Conservation (phyloP, 78 protist genomes). For the Dictyostelium purpureum region DNA sequence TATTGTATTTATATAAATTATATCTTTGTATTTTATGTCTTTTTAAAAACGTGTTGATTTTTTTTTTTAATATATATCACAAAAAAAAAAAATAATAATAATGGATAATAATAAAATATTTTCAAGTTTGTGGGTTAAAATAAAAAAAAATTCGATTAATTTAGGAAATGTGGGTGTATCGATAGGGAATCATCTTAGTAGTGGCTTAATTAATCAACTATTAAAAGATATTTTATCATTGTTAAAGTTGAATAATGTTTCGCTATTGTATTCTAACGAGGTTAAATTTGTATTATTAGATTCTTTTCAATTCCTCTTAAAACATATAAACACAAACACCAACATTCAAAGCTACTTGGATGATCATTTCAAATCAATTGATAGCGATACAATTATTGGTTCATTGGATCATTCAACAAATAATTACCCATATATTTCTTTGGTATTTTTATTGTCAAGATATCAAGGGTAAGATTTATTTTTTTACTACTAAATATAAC, state of each 20-base stretch:
- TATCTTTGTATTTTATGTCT: no score
- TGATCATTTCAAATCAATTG: background rate
- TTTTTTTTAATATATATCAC: no score
- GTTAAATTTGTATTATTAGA: background rate
- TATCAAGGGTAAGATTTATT: background rate
- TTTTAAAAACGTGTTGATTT: no score
- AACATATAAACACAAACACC: background rate
- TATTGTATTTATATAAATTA: no score
- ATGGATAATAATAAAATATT: conserved; percentile 5
- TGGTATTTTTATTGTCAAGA: background rate
- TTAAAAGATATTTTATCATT: background rate
- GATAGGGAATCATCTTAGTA: background rate
- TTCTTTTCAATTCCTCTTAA: background rate
- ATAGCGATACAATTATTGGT: background rate
- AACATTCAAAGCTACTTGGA: background rate
- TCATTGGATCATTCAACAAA: conserved; percentile 13
- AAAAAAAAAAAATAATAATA: no score
- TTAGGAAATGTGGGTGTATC: background rate
- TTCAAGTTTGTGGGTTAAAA: background rate
- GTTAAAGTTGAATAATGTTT: background rate
- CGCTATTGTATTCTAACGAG: background rate
- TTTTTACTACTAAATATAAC: background rate
- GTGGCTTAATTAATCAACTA: background rate
- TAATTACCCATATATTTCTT: conserved; percentile 2
- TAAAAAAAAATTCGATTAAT: background rate